Evolutionary conservation across 768 basidiomycete species (phyloP).

Genomic region (Asterophora parasitica): DNA sequence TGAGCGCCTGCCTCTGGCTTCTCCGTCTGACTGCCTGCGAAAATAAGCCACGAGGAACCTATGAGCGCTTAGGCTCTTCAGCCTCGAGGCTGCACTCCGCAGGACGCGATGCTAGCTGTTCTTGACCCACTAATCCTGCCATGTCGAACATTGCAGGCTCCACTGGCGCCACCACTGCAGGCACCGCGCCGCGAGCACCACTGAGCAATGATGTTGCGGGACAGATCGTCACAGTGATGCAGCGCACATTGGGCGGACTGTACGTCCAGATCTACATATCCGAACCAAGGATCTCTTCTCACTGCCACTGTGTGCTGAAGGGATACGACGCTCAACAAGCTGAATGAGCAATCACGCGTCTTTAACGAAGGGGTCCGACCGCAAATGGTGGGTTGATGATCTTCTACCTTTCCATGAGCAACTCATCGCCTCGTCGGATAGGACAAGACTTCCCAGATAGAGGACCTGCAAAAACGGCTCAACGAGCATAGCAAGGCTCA

Average conservation of each 20-base stretch:
- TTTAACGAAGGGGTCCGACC: slow-evolving; percentile 23
- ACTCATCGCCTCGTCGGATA: background rate
- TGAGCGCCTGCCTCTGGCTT: slow-evolving; percentile 1
- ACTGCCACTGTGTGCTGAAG: slow-evolving; percentile 13
- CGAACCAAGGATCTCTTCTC: background rate
- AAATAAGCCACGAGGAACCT: slow-evolving; percentile 15
- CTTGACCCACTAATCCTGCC: slow-evolving; percentile 2
- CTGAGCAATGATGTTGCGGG: slow-evolving; percentile 1
- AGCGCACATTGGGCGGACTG: slow-evolving; percentile 16
- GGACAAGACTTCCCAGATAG: slow-evolving; percentile 12
- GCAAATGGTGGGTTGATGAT: slow-evolving; percentile 20
- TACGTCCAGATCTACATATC: slow-evolving; percentile 9
- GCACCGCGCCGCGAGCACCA: background rate
- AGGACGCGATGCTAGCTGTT: background rate
- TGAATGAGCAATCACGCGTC: slow-evolving; percentile 27
- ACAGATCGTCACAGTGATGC: slow-evolving; percentile 9
- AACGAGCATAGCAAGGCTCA: slow-evolving; percentile 15
- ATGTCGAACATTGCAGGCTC: background rate
- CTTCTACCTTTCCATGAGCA: background rate
- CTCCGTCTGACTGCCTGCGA: background rate
- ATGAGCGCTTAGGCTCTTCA: too few relatives aligned
- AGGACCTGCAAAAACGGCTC: slow-evolving; percentile 16
- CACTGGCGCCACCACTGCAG: background rate
- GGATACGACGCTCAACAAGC: slow-evolving; percentile 22
- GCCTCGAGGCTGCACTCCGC: background rate